Base-by-base conservation (phyloP, 805 yeast genomes). In the Wickerhamomyces alni region DNA sequence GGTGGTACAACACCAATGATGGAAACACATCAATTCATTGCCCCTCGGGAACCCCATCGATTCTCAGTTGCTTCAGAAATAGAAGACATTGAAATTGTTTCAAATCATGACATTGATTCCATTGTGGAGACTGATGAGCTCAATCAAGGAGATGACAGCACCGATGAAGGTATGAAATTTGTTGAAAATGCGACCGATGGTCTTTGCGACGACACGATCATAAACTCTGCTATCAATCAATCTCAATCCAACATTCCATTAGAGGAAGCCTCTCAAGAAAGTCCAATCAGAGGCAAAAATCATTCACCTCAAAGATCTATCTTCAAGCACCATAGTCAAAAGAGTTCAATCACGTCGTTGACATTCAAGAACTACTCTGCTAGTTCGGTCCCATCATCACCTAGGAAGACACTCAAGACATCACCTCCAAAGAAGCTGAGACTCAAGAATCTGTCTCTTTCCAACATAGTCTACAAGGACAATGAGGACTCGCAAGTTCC, bases 231-330 rank as follows among this genome's bases (percentile, higher is more conserved):
- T 1, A 50, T 52, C 30, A 47, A 47, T 10, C 50, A 47, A 32
- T 42, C 57, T 3, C 38, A 37, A 9, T 42, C 52, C 8, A 47
- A 44, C 8, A 25, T 54, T 26, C 41, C 46, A n/a, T 26, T 52
- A 17, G 46, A 47, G 22, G 32, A 43, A 25, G 25, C 35, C 1
- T 37, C 42, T 5, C 38, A 35, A 10, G 24, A 30, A 7, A 42
- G 33, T 12, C n/a, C 37, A 5, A 17, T 41, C 5, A 48, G 41
- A 33, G 31, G 43, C 5, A 44, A 33, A 19, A 32, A 42, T 8
- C 44, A 45, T 34, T 55, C 59, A 2, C 59, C 59, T 12, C 55
- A 49, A 28, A 55, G 49, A 38, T 54, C 59, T 13, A 43, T 53
- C 9, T 52, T 50, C 25, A 42, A 38, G 24, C 30, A 43, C 2